Base-by-base conservation (phyloP, 1,284 basidiomycete species). In the Ustilago sp. region DNA sequence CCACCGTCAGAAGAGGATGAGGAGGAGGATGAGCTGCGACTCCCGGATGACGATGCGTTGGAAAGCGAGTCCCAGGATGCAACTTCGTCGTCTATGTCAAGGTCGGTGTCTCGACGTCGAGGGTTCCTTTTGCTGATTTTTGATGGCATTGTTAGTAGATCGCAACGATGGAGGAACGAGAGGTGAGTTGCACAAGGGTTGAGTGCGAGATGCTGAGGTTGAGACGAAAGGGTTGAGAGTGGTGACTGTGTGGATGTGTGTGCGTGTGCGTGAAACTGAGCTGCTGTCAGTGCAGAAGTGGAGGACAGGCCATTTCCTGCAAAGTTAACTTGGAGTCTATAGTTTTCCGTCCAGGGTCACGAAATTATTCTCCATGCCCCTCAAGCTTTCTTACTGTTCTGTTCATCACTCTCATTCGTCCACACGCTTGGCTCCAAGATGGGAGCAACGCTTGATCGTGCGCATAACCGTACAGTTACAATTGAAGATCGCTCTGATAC, bases 61-160 rank as follows among this genome's bases (percentile, higher is more conserved):
- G 61, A 66, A 12, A 45, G 28, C 23, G 59, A 58, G 36, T 59
- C 63, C 50, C 36, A 55, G 3, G 63, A 66, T 8, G 55, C 57
- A 2, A 63, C 63, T 35, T 68, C 57, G 36, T 59, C 50, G 23
- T 50, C 43, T 32, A 52, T 34, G 48, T 31, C 2, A 9, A 38
- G 35, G 35, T 48, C 19, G 28, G 39, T 17, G 2, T 32, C 31
- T 23, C 32, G 63, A 34, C 39, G 52, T 8, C 12, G 45, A 13
- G 34, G 47, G 48, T 19, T 17, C 8, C 31, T 47, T 19, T 45
- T 45, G 17, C n/a, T 41, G 35, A 38, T 28, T 36, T 7, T 57
- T 28, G 23, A 28, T 28, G 23, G 23, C 23, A 28, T 28, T 28
- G 23, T 28, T 28, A 3, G 23, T 28, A 28, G 23, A 28, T 28